A percentile compares a stretch with the other conserved stretches of the same genome.
These are phyloP conservation scores for Colletotrichum gigasporum DNA, from an alignment of 2,329 filamentous ascomycete species.

Conservation along the genomic window DNA sequence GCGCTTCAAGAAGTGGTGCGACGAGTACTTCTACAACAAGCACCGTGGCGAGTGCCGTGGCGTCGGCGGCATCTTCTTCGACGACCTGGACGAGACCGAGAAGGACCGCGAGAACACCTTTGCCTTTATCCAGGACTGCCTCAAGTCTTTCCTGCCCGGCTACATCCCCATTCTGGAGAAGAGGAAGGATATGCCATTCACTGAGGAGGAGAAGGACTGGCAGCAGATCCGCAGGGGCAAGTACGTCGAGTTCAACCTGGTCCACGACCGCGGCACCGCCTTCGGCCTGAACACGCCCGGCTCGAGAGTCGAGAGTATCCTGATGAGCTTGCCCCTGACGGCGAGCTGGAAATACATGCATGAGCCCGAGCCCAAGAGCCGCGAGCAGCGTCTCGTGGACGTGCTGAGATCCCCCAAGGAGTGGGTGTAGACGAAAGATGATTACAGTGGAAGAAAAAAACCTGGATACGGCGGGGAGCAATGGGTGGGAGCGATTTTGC, in stretches of 20 bases:
- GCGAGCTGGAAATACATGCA: constrained; percentile 98
- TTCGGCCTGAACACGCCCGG: constrained; percentile 95
- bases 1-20: constrained; percentile 97
- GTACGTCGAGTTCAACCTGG: constrained; percentile 98
- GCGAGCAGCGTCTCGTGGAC: constrained; percentile 84
- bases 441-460: background rate
- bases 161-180: constrained; percentile 90
- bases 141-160: constrained; percentile 87
- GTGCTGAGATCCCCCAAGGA: constrained; percentile 72
- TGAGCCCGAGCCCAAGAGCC: constrained; percentile 76
- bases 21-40: constrained; percentile 95
- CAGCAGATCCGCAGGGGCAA: constrained; percentile 93
- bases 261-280: constrained; percentile 93
- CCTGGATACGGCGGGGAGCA: constrained; percentile 6
- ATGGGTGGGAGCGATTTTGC: constrained; percentile 16
- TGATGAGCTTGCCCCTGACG: constrained; percentile 95
- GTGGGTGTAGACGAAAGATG: constrained; percentile 62
- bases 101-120: constrained; percentile 91
- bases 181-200: constrained; percentile 92
- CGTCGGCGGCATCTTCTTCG: constrained; percentile 97
- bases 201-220: constrained; percentile 89
- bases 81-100: constrained; percentile 89
- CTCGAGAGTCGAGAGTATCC: constrained; percentile 91
- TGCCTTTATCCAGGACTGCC: constrained; percentile 85
- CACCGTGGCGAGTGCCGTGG: constrained; percentile 89